phyloP scores from a whole-genome alignment of 306 rosid species.

The Vigna mungo region DNA sequence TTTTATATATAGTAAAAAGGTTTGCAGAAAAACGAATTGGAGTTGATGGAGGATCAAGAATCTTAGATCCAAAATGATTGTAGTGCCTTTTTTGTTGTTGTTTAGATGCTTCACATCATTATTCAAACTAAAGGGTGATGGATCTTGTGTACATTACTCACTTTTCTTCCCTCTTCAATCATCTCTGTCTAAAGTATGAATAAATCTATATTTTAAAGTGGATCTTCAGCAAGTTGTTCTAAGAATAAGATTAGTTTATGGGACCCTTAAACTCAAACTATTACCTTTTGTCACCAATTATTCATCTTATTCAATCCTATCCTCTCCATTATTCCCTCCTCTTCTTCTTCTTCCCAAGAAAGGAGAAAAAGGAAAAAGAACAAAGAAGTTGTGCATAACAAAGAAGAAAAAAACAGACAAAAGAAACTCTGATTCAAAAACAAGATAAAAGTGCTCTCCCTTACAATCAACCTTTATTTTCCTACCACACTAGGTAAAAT shows the following conservation, averaged over 20 bases:
- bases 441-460: conserved; percentile 24
- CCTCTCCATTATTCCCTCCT: conserved; percentile 3
- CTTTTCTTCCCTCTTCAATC: conserved; percentile 37
- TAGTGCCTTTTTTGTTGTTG: conserved; percentile 11
- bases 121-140: conserved; percentile 18
- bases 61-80: conserved; percentile 21
- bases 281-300: conserved; percentile 24
- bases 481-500: conserved; percentile 44
- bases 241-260: conserved; percentile 41
- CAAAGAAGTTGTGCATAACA: conserved; percentile 15
- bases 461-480: conserved; percentile 30
- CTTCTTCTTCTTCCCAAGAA: conserved; percentile 30
- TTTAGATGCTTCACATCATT: conserved; percentile 25
- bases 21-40: conserved; percentile 26
- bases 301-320: conserved; percentile 1
- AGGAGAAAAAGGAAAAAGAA: conserved; percentile 26
- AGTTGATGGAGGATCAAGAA: conserved; percentile 32
- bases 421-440: conserved; percentile 29
- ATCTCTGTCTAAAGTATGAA: conserved; percentile 38
- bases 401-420: background rate
- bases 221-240: conserved; percentile 34
- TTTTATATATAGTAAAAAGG: background rate
- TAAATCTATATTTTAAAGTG: conserved; percentile 20
- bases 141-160: conserved; percentile 20
- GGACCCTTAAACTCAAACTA: conserved; percentile 49